Base-by-base conservation (phyloP, 1,139 yeast genomes). In the Saccharomyces hybrid region DNA sequence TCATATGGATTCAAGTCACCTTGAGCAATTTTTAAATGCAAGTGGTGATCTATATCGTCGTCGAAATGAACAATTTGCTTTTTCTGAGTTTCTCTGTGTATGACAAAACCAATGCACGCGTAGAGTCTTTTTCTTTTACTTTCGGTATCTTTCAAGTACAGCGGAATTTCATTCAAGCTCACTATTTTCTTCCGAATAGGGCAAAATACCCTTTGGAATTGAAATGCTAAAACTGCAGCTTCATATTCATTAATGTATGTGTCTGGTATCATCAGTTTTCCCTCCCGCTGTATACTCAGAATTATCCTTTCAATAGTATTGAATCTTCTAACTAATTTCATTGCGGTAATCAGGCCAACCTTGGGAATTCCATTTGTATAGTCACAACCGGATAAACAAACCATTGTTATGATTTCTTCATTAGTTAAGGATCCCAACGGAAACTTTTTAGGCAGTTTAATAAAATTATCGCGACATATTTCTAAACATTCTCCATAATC, bases 321-420 rank as follows among this genome's bases (percentile, higher is more conserved):
- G 62, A 77, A 77, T 58, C 78, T 76, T 54, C 76, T 75, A 1
- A 89, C 83, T 50, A 86, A 66, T 51, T 75, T 75, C 57, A 88
- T 81, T 0, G 98, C 96, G 38, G 86, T 86, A 51, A 84, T 81
- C 13, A 90, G 75, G 0, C 99, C 99, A 32, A 93, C 76, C 5
- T 87, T 86, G 0, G 86, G 81, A 6, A 93, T 75, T 0, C 99
- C 99, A 55, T 82, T 82, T 0, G 97, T 88, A 66, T 95, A 95
- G 70, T 95, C 99, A 72, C 99, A 95, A 0, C 99, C 99, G 5
- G 97, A 82, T 5, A 95, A 69, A 66, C 91, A 86, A 1, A 97
- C 99, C 71, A 89, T 81, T 49, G 83, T 76, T 52, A 96, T 76
- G 53, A 89, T 69, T 62, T 89, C 89, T 9, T 78, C 80, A 14